Evolutionary conservation across 805 yeast genomes (phyloP), one percentile per base, ranked within the genome.

Genomic region (Hanseniaspora lindneri): DNA sequence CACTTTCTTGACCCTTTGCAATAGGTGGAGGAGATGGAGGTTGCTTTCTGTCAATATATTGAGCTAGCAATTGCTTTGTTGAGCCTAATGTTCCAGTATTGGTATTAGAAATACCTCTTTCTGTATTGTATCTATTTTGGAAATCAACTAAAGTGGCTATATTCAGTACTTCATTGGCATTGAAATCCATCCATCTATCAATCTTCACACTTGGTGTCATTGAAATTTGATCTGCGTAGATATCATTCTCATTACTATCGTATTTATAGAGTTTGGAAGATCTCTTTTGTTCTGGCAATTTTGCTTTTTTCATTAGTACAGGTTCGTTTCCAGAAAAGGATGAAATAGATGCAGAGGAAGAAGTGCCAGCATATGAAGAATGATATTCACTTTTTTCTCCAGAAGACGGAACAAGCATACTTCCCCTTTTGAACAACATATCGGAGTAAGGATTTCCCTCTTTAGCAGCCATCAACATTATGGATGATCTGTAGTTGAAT

Each of bases 171-270:
- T 46, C 49, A 39, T 35, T 46, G 14, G 54, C 54, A 51, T 57
- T 58, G 32, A 57, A 55, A 37, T 58, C 57, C 60, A 63, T 59
- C 67, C 66, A 63, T 47, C 58, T 57, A 36, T 60, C 58, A 47
- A 62, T 58, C 44, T 52, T 56, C 49, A 52, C 53, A 28, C 63
- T 58, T 21, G 63, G 61, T n/a, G 60, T 52, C 30, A 59, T 54
- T 13, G 58, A 52, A 1, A 52, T 50, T 36, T 51, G 57, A 29
- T 54, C 55, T 37, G 49, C 53, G 27, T 29, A 40, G 35, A 51
- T 54, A 19, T 58, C 60, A 20, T 57, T 57, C 35, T 49, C 50
- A 40, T 52, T 49, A 20, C 55, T 55, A 37, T 51, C 51, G 30
- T 50, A 51, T 5, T 28, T 35, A 27, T 46, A 46, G 2, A 46